Evolutionary conservation across 1,284 basidiomycete species (phyloP).

Genomic region (Bondarzewia mesenterica): DNA sequence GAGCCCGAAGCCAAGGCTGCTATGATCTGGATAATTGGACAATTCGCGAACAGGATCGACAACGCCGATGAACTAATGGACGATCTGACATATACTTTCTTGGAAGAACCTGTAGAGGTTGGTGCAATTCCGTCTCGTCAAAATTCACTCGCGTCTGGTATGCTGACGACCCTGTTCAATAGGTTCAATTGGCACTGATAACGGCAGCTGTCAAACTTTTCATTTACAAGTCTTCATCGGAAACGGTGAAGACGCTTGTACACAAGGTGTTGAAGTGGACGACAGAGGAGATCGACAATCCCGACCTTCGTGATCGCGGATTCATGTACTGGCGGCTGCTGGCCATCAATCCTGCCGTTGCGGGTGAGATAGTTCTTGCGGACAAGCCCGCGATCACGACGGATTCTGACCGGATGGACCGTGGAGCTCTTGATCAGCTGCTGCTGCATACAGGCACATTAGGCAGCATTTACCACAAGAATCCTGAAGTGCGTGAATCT

Average conservation of each 20-base stretch:
- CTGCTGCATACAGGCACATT: constrained; percentile 77
- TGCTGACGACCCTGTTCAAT: background rate
- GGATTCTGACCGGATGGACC: constrained; percentile 95
- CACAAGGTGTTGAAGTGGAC: constrained; percentile 96
- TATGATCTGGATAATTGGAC: constrained; percentile 98
- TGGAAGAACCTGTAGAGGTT: constrained; percentile 91
- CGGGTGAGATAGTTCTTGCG: constrained; percentile 86
- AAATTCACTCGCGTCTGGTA: too few species aligned
- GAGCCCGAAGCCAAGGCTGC: constrained; percentile 96
- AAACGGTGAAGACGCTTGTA: constrained; percentile 84
- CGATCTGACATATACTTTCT: constrained; percentile 85
- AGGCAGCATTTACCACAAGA: constrained; percentile 84
- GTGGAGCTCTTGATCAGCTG: constrained; percentile 88
- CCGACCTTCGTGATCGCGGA: constrained; percentile 92
- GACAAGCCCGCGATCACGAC: constrained; percentile 97
- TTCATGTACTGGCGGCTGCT: constrained; percentile 99
- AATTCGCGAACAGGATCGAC: constrained; percentile 94
- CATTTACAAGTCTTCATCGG: constrained; percentile 82
- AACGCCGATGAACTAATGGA: constrained; percentile 95
- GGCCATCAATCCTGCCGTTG: constrained; percentile 86
- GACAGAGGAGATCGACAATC: constrained; percentile 96
- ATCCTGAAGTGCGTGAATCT: constrained; percentile 60
- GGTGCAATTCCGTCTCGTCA: too few species aligned
- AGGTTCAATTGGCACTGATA: constrained; percentile 94
- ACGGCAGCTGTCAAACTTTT: constrained; percentile 97